phyloP scores from a whole-genome alignment of 208 protist genomes.

The Crithidia brevicula region DNA sequence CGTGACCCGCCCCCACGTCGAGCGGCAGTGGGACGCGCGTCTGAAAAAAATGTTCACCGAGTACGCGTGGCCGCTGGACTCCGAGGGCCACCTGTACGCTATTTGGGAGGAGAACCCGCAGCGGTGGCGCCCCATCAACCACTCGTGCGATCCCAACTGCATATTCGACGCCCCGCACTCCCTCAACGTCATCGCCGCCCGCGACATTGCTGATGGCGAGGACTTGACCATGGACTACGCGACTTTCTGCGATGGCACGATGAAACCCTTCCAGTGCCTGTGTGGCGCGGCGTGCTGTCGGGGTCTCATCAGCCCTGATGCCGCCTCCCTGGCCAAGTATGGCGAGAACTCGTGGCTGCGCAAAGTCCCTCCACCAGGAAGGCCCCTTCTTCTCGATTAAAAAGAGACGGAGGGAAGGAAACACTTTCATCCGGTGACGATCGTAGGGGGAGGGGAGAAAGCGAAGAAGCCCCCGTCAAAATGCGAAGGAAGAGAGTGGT shows the following conservation, averaged over 20 bases:
- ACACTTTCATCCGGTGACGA: too few species aligned
- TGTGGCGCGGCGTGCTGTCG: constrained; percentile 73
- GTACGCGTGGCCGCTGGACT: constrained; percentile 90
- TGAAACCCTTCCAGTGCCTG: constrained; percentile 85
- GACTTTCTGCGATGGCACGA: constrained; percentile 89
- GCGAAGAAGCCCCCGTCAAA: too few species aligned
- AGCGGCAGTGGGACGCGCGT: constrained; percentile 51
- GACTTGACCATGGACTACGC: constrained; percentile 91
- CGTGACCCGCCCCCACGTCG: constrained; percentile 72
- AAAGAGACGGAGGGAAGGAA: background rate
- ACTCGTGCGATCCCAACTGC: constrained; percentile 89
- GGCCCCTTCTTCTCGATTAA: constrained; percentile 20
- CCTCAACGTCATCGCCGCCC: constrained; percentile 83
- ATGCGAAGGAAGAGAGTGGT: too few species aligned
- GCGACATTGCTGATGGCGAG: constrained; percentile 69
- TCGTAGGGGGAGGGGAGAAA: too few species aligned
- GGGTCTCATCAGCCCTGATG: constrained; percentile 60
- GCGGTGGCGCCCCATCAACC: constrained; percentile 88
- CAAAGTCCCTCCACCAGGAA: constrained; percentile 30
- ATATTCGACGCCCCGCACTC: constrained; percentile 80
- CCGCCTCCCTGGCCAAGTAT: constrained; percentile 57
- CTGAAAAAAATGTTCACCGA: constrained; percentile 71
- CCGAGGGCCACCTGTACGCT: constrained; percentile 84
- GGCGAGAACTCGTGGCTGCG: constrained; percentile 74
- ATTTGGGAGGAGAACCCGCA: constrained; percentile 82